Evolutionary conservation across 1,284 basidiomycete genomes (phyloP).

Genomic region (Boletus semigastroideus): DNA sequence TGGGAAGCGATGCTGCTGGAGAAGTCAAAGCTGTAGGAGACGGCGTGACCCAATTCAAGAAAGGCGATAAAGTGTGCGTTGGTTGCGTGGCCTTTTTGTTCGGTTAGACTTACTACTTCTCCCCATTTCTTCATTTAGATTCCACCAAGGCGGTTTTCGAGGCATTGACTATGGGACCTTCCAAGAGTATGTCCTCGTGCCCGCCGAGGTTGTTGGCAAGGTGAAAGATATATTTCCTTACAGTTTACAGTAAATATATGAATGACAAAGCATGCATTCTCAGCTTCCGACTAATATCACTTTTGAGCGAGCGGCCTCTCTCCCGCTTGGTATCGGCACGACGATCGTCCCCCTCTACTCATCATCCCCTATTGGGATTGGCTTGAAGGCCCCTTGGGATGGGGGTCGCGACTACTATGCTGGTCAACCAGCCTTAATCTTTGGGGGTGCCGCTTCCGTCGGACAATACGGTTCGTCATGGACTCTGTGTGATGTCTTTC

Average conservation of each 20-base stretch:
- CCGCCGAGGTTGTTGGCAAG: slow-evolving; percentile 31
- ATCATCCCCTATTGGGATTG: slow-evolving; percentile 19
- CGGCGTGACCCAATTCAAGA: slow-evolving; percentile 39
- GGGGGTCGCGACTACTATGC: slow-evolving; percentile 20
- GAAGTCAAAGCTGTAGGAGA: slow-evolving; percentile 45
- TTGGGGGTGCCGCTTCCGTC: slow-evolving; percentile 38
- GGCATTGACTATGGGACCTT: slow-evolving; percentile 25
- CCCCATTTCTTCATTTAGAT: slow-evolving; percentile 12
- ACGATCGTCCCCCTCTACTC: slow-evolving; percentile 21
- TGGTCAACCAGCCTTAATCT: slow-evolving; percentile 33
- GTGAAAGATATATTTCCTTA: slow-evolving; percentile 15
- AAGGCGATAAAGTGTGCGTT: slow-evolving; percentile 49
- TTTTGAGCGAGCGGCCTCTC: slow-evolving; percentile 27
- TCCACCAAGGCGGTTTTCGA: slow-evolving; percentile 25
- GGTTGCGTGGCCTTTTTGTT: neutral
- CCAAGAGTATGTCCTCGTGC: slow-evolving; percentile 35
- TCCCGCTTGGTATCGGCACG: slow-evolving; percentile 15
- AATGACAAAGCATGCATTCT: neutral
- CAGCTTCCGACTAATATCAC: slow-evolving; percentile 24
- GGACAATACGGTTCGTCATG: slow-evolving; percentile 34
- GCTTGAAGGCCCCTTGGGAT: slow-evolving; percentile 27
- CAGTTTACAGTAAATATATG: neutral
- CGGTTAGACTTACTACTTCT: neutral
- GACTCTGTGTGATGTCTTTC: neutral
- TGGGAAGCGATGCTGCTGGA: slow-evolving; percentile 51